Evolutionary conservation across 1,284 basidiomycete species (phyloP), one percentile per base, ranked within the genome.

Genomic region (Coniophora puteana): DNA sequence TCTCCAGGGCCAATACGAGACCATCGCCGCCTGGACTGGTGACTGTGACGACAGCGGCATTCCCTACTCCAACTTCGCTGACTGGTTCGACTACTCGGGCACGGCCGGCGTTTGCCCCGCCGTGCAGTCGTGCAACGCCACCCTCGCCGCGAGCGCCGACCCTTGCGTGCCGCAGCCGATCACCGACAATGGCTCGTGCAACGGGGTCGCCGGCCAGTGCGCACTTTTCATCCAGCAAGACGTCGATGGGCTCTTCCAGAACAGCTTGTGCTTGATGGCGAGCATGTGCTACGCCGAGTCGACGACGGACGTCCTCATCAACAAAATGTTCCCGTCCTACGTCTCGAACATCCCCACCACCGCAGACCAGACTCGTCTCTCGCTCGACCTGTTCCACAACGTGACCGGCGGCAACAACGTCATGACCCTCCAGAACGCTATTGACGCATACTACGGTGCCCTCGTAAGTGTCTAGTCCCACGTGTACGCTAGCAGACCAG

Each of bases 221-320:
- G 22, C 31, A 24, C 32, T 46, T 14, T 52, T 44, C 44, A 54
- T 45, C 4, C 36, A 40, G 5, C 12, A 28, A 13, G n/a, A n/a
- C n/a, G n/a, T n/a, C n/a, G n/a, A n/a, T n/a, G 54, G 51, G 10
- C 46, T 52, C 6, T 57, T 53, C 52, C 52, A 55, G 34, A 57
- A 57, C 36, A 43, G 48, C 21, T 44, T 24, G 17, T 57, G 51
- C 20, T 50, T 53, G 5, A 52, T 53, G 13, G 54, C 52, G 4
- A 53, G 54, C 22, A 47, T 57, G 33, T 53, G 52, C 33, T 53
- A 55, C 13, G 52, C 50, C 4, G 50, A 51, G 52, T 53, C 46
- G 30, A 42, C 38, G 36, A 55, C 51, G 2, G 41, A 52, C 12
- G 44, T 54, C n/a, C 45, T 52, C 8, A 33, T 56, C 17, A 8